phyloP scores from a whole-genome alignment of 345 rosid genomes.

The Adansonia digitata region DNA sequence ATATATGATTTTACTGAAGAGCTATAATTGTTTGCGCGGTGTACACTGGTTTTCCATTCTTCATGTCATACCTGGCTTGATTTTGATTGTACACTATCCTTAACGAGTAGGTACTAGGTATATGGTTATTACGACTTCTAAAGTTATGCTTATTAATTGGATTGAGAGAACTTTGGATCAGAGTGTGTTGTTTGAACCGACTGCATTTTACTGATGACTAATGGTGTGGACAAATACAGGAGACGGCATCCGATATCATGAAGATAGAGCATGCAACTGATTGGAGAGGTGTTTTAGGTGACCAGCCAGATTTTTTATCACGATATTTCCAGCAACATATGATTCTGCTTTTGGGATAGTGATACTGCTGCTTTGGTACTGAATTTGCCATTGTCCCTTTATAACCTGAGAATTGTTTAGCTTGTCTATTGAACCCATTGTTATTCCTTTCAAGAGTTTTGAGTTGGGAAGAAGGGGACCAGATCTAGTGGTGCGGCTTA shows the following conservation, averaged over 20 bases:
- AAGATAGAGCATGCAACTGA: slow-evolving; percentile 25
- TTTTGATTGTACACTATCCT: neutral
- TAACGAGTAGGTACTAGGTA: neutral
- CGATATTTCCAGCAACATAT: slow-evolving; percentile 19
- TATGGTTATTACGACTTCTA: neutral
- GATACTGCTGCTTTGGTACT: slow-evolving; percentile 9
- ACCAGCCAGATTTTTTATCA: slow-evolving; percentile 30
- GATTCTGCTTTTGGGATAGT: slow-evolving; percentile 21
- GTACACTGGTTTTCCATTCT: neutral
- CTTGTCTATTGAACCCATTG: slow-evolving; percentile 24
- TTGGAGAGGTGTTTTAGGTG: slow-evolving; percentile 11
- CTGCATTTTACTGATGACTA: neutral
- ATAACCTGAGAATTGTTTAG: slow-evolving; percentile 17
- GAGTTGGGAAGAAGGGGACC: slow-evolving; percentile 24
- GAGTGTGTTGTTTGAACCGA: neutral
- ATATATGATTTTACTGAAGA: neutral
- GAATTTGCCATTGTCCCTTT: slow-evolving; percentile 16
- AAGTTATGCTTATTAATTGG: neutral
- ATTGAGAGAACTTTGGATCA: neutral
- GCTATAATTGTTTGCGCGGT: neutral
- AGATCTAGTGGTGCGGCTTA: slow-evolving; percentile 12
- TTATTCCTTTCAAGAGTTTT: slow-evolving; percentile 18
- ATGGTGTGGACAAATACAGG: slow-evolving; percentile 42
- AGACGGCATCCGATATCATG: slow-evolving; percentile 62
- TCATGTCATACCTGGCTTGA: neutral